Conservation (phyloP, 208 protist genomes). For the Trypanosoma cruzi region DNA sequence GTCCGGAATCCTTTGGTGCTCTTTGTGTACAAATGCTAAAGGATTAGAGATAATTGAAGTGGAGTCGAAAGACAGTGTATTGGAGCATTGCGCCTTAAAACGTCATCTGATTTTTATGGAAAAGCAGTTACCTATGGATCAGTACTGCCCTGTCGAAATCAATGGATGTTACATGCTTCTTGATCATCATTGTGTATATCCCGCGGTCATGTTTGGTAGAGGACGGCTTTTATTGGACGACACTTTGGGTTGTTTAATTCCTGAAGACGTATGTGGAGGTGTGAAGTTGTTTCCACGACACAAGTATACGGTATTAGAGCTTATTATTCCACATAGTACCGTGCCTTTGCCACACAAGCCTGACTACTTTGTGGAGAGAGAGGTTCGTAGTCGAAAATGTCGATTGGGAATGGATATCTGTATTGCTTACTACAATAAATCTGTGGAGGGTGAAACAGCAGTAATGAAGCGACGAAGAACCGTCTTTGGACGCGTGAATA, state of each 20-base stretch:
- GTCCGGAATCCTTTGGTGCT: slow-evolving; percentile 33
- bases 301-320: slow-evolving; percentile 65
- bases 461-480: slow-evolving; percentile 19
- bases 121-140: slow-evolving; percentile 27
- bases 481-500: background rate
- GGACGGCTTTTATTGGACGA: slow-evolving; percentile 68
- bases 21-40: slow-evolving; percentile 33
- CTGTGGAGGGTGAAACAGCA: slow-evolving; percentile 14
- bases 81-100: slow-evolving; percentile 61
- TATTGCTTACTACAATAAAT: slow-evolving; percentile 10
- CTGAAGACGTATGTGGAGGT: slow-evolving; percentile 77
- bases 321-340: slow-evolving; percentile 47
- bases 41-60: slow-evolving; percentile 29
- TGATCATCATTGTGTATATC: slow-evolving; percentile 84
- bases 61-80: slow-evolving; percentile 22
- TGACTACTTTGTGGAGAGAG: background rate
- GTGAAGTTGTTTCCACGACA: slow-evolving; percentile 78
- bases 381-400: background rate
- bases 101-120: slow-evolving; percentile 55
- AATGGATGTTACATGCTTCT: slow-evolving; percentile 70
- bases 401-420: background rate
- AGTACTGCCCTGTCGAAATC: slow-evolving; percentile 73
- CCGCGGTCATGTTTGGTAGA: slow-evolving; percentile 59
- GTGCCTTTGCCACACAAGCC: slow-evolving; percentile 7
- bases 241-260: slow-evolving; percentile 65